Conservation (phyloP, 179 eudicot species). For the Silene vulgaris region DNA sequence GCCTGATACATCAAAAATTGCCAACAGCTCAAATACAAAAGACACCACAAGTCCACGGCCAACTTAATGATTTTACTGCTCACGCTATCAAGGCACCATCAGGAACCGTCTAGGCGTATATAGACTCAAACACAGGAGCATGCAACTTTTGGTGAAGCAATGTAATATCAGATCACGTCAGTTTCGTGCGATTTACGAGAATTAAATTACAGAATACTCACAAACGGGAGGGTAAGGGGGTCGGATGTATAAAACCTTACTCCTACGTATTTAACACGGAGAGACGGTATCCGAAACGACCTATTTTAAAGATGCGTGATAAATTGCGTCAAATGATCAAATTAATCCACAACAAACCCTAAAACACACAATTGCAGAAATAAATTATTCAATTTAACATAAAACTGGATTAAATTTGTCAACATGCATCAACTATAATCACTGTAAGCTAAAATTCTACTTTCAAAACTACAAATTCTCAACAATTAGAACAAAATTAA, state of each 20-base stretch:
- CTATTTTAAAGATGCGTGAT: too few species aligned
- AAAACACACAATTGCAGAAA: not conserved
- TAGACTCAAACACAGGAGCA: not conserved
- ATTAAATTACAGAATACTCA: too few species aligned
- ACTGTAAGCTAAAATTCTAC: not conserved
- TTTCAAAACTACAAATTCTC: not conserved
- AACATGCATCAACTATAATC: not conserved
- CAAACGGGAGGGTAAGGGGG: too few species aligned
- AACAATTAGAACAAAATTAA: not conserved
- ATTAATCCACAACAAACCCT: not conserved
- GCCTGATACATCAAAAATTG: not conserved
- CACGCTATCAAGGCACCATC: not conserved
- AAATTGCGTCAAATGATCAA: not conserved
- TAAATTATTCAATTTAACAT: not conserved
- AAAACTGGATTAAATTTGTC: not conserved
- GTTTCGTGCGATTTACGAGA: too few species aligned
- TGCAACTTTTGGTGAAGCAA: not conserved
- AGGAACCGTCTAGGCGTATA: not conserved
- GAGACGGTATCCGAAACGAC: too few species aligned
- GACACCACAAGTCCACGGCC: not conserved
- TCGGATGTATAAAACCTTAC: too few species aligned
- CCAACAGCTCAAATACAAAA: not conserved
- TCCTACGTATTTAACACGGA: too few species aligned
- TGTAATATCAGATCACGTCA: not conserved
- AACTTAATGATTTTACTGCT: not conserved